Conservation (phyloP, 169 alveolate genomes). For the Plasmodium fragile region DNA sequence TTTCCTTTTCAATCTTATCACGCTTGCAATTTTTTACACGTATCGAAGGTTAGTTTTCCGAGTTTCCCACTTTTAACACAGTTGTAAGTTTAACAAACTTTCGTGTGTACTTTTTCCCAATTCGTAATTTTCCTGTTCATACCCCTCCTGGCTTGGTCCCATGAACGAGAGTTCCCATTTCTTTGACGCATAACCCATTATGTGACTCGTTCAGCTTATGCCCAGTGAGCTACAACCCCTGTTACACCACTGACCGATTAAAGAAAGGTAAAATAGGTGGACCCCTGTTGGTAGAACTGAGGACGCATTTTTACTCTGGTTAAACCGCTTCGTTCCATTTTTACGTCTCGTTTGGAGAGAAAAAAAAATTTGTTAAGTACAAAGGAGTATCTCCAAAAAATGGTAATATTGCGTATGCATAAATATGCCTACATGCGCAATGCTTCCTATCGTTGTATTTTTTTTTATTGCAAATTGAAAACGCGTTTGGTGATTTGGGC, state of each 20-base stretch:
- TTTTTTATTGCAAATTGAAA: slow-evolving; percentile 3
- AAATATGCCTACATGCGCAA: background rate
- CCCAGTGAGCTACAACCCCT: background rate
- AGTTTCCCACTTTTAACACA: background rate
- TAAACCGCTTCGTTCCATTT: background rate
- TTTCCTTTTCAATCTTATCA: background rate
- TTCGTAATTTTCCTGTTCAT: background rate
- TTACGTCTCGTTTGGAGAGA: background rate
- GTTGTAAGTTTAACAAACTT: background rate
- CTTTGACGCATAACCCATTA: background rate
- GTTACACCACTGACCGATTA: background rate
- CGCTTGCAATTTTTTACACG: background rate
- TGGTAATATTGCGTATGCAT: background rate
- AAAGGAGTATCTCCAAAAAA: background rate
- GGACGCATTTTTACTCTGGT: background rate
- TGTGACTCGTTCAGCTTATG: background rate
- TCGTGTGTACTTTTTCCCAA: background rate
- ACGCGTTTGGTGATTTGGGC: background rate
- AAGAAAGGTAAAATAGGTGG: background rate
- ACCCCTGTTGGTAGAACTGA: background rate
- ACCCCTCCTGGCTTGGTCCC: background rate
- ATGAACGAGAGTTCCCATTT: background rate
- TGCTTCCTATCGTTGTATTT: background rate
- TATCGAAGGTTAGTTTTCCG: background rate
- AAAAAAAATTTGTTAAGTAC: background rate